Conservation (phyloP, 805 yeast genomes). For the Scheffersomyces amazonensis region DNA sequence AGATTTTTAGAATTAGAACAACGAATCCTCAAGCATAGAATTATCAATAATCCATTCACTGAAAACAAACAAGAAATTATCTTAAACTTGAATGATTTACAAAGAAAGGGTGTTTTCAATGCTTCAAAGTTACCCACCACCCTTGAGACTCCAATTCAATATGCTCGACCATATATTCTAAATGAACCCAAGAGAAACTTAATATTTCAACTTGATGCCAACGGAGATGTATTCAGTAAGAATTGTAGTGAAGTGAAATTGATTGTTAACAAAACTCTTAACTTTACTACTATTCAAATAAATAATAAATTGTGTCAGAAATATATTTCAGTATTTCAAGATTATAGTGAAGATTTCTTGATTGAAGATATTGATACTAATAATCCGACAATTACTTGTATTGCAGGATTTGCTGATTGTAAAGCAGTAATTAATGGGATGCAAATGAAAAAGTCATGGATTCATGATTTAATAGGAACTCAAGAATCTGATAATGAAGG, state of each 20-base stretch:
- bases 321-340: conserved; percentile 22
- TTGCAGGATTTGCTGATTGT: conserved; percentile 25
- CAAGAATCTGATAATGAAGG: conserved; percentile 3
- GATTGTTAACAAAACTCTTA: conserved; percentile 24
- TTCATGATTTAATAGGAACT: conserved; percentile 21
- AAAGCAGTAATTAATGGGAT: conserved; percentile 31
- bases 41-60: conserved; percentile 50
- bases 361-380: conserved; percentile 12
- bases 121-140: conserved; percentile 13
- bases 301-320: conserved; percentile 20
- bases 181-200: conserved; percentile 31
- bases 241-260: conserved; percentile 28
- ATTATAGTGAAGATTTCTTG: conserved; percentile 14
- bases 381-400: conserved; percentile 14
- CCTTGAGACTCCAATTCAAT: conserved; percentile 21
- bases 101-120: conserved; percentile 30
- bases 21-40: conserved; percentile 50
- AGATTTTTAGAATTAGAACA: conserved; percentile 76
- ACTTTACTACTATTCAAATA: conserved; percentile 23
- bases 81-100: conserved; percentile 46
- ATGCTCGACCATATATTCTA: conserved; percentile 30
- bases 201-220: conserved; percentile 28
- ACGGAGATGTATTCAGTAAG: conserved; percentile 4
- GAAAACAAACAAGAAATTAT: conserved; percentile 51
- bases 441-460: conserved; percentile 34